Conservation (phyloP, 495 filamentous ascomycete species). For the Xylaria cubensis region DNA sequence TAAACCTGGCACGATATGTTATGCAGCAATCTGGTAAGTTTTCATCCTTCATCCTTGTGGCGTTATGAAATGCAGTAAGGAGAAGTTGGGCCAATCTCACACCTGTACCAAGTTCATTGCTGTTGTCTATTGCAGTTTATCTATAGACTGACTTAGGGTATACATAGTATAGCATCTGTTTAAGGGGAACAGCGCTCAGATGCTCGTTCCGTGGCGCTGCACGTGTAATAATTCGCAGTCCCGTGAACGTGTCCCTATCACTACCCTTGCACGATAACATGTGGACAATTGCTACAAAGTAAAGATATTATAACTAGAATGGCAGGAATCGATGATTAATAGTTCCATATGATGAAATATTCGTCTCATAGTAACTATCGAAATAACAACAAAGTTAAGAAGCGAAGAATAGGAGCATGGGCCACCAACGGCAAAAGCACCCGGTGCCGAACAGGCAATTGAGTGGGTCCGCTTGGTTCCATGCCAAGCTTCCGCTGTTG, state of each 20-base stretch:
- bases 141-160: background rate
- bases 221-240: conserved; percentile 10
- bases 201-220: background rate
- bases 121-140: background rate
- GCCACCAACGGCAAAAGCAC: background rate
- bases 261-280: background rate
- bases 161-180: background rate
- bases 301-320: background rate
- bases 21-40: background rate
- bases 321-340: background rate
- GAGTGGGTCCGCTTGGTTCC: background rate
- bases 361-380: background rate
- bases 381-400: background rate
- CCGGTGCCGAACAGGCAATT: conserved; percentile 16
- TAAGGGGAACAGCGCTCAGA: background rate
- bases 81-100: background rate
- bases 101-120: background rate
- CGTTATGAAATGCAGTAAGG: background rate
- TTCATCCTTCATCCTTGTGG: background rate
- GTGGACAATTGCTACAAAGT: background rate
- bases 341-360: background rate
- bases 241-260: conserved; percentile 7
- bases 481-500: conserved; percentile 34
- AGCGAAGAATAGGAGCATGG: conserved; percentile 2
- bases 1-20: background rate